A percentile compares a stretch with the other conserved stretches of the same genome.
Conservation (phyloP, 148 eudicot genomes). For the Chenopodium quinoa region DNA sequence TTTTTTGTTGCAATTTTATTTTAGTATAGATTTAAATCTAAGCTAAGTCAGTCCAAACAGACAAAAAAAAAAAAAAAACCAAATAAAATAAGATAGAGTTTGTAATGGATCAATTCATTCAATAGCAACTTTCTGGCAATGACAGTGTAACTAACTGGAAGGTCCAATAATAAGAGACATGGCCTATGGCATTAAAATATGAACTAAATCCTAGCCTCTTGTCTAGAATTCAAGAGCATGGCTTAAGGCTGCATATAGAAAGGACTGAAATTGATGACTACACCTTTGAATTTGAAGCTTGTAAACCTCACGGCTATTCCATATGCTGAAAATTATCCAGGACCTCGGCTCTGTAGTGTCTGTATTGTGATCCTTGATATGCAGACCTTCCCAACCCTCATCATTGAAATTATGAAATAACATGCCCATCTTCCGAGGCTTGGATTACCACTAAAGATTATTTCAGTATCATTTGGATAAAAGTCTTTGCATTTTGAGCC, state of each 20-base stretch:
- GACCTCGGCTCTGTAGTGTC: neutral
- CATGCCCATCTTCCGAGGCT: slow-evolving; percentile 11
- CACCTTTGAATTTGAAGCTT: slow-evolving; percentile 16
- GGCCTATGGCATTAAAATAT: too few relatives aligned
- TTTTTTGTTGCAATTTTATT: too few relatives aligned
- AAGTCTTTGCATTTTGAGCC: slow-evolving; percentile 9
- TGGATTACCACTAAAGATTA: slow-evolving; percentile 3
- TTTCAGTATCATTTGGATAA: slow-evolving; percentile 12
- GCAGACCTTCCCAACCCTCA: slow-evolving; percentile 12
- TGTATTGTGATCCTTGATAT: neutral
- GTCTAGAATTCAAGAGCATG: too few relatives aligned
- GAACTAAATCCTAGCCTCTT: too few relatives aligned
- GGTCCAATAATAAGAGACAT: too few relatives aligned
- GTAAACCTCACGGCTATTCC: slow-evolving; percentile 12
- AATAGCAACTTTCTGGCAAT: too few relatives aligned
- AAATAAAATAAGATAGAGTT: too few relatives aligned
- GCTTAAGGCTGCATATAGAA: neutral
- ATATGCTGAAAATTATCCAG: slow-evolving; percentile 11
- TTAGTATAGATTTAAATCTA: too few relatives aligned
- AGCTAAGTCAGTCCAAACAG: too few relatives aligned
- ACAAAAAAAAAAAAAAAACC: too few relatives aligned
- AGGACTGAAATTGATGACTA: neutral
- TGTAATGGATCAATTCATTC: too few relatives aligned
- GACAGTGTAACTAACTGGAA: too few relatives aligned
- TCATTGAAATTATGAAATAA: neutral